phyloP scores from a whole-genome alignment of 176 grass and related monocot genomes.

The Oryza glaberrima region DNA sequence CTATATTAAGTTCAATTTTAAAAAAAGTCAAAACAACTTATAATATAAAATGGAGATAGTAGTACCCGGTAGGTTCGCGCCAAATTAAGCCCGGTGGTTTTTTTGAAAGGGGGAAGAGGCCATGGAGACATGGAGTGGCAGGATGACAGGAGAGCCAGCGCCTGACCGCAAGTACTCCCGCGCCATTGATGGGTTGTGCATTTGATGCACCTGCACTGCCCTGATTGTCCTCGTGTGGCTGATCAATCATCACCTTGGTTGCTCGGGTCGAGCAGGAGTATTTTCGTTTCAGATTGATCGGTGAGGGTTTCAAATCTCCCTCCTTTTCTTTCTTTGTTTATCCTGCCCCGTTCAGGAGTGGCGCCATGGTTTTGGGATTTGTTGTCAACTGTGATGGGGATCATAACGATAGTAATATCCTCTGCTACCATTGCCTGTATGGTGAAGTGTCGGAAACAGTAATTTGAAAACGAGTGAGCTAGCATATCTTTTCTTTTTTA shows the following conservation, averaged over 20 bases:
- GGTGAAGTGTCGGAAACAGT: no score
- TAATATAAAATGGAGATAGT: no score
- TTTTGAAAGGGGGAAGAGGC: conserved; percentile 1
- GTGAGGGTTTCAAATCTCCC: not conserved
- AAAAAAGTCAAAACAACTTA: no score
- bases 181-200: conserved; percentile 16
- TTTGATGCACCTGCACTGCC: conserved; percentile 9
- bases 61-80: no score
- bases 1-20: no score
- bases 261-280: not conserved
- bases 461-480: no score
- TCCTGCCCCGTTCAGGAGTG: not conserved
- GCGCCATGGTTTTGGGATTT: not conserved
- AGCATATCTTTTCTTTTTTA: no score
- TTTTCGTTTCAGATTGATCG: not conserved
- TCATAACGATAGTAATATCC: not conserved
- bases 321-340: not conserved
- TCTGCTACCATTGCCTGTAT: not conserved
- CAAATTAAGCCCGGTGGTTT: not conserved
- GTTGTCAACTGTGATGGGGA: not conserved
- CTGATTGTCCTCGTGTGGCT: conserved; percentile 16
- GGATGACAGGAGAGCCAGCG: not conserved
- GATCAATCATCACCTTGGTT: conserved; percentile 9
- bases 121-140: not conserved
- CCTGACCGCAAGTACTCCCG: conserved; percentile 6